Evolutionary conservation across 257 asterid species (phyloP).

Genomic region (Thymus quinquecostatus): DNA sequence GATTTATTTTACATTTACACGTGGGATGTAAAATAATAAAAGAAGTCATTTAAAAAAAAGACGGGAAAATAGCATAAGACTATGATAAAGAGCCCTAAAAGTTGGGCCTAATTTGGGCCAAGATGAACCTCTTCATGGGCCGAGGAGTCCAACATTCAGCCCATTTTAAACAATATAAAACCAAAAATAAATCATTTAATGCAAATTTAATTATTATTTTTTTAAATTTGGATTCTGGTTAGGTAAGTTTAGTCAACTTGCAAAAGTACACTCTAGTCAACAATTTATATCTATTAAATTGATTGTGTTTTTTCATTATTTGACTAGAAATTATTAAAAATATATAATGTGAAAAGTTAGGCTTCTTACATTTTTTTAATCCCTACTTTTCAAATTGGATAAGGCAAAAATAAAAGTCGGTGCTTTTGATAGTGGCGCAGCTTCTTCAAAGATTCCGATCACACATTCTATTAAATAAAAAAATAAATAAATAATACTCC

Average conservation of each 20-base stretch:
- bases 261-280: neutral
- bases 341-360: conserved; percentile 7
- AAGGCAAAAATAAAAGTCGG: conserved; percentile 11
- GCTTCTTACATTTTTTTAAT: too few relatives aligned
- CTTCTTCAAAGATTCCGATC: conserved; percentile 15
- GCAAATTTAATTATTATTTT: neutral
- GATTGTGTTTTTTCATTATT: neutral
- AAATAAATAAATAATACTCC: too few relatives aligned
- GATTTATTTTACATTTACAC: too few relatives aligned
- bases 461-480: neutral
- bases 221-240: neutral
- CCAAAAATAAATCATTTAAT: too few relatives aligned
- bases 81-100: too few relatives aligned
- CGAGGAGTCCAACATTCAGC: too few relatives aligned
- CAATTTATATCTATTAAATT: neutral
- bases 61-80: too few relatives aligned
- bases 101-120: too few relatives aligned
- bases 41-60: too few relatives aligned
- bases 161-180: too few relatives aligned
- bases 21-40: too few relatives aligned
- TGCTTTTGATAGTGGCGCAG: conserved; percentile 12
- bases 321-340: neutral
- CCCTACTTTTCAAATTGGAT: neutral
- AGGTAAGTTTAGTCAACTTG: conserved; percentile 4
- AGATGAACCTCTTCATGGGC: too few relatives aligned